These are phyloP conservation scores for Hypoxylon subgilvum DNA, from an alignment of 495 filamentous ascomycete species.

Conservation along the genomic window DNA sequence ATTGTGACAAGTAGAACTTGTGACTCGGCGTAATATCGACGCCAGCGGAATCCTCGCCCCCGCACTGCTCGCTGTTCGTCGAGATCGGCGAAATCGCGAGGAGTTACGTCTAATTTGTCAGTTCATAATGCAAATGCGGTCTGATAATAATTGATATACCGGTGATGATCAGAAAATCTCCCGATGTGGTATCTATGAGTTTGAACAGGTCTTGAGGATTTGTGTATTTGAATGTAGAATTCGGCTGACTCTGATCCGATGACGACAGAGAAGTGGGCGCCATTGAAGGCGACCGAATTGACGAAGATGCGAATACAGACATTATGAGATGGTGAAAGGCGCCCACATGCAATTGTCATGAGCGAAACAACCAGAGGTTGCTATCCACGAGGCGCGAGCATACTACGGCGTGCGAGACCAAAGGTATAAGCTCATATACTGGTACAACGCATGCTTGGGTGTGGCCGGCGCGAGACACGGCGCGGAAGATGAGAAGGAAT, in stretches of 20 bases:
- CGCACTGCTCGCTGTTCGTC: constrained; percentile 23
- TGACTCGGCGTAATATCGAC: constrained; percentile 24
- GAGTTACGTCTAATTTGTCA: constrained; percentile 2
- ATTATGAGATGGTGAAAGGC: too few relatives aligned
- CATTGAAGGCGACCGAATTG: constrained; percentile 1
- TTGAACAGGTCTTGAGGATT: constrained; percentile 1
- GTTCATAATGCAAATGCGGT: too few relatives aligned
- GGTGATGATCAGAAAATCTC: constrained; percentile 1
- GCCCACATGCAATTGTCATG: too few relatives aligned
- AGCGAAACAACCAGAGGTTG: too few relatives aligned
- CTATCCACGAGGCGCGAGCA: constrained; percentile 48
- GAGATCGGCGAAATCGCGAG: constrained; percentile 14
- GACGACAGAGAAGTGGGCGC: constrained; percentile 1
- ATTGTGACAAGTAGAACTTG: constrained; percentile 24
- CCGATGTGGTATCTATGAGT: neutral
- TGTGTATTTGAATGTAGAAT: neutral
- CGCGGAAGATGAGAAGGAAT: constrained; percentile 45
- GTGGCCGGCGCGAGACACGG: constrained; percentile 46
- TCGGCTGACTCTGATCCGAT: constrained; percentile 1
- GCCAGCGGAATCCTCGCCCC: constrained; percentile 27
- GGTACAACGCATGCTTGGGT: constrained; percentile 52
- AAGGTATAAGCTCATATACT: constrained; percentile 56
- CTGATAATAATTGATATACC: neutral
- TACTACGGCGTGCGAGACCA: constrained; percentile 53
- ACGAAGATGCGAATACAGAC: constrained; percentile 1